Evolutionary conservation across 495 filamentous ascomycete species (phyloP).

Genomic region (Hypoxylon crocopeplum): DNA sequence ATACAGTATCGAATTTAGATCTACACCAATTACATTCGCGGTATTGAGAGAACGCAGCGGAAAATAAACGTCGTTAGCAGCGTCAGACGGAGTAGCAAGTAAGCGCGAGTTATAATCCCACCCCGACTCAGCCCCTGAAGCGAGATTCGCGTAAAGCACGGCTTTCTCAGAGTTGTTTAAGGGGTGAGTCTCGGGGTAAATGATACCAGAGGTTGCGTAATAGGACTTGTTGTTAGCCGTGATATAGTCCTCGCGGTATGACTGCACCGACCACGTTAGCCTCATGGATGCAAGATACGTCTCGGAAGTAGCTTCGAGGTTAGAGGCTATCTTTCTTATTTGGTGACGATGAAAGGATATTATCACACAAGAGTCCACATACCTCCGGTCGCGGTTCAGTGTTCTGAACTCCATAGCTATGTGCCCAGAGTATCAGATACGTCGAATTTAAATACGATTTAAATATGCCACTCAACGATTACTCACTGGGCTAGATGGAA

Average conservation of each 20-base stretch:
- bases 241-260: conserved; percentile 55
- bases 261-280: conserved; percentile 28
- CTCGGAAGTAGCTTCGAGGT: neutral
- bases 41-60: conserved; percentile 57
- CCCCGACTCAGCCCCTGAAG: conserved; percentile 57
- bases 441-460: neutral
- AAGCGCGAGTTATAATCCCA: conserved; percentile 55
- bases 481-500: conserved; percentile 52
- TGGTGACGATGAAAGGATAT: neutral
- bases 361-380: neutral
- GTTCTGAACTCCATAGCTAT: conserved; percentile 54
- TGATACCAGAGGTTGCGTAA: conserved; percentile 52
- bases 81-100: conserved; percentile 51
- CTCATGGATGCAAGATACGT: neutral
- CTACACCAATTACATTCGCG: conserved; percentile 49
- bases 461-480: neutral
- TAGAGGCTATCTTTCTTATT: too few relatives aligned
- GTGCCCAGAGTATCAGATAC: neutral
- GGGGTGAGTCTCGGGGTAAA: conserved; percentile 51
- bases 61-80: conserved; percentile 56
- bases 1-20: conserved; percentile 60
- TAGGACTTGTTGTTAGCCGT: conserved; percentile 56
- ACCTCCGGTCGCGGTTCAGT: conserved; percentile 57
- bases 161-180: conserved; percentile 50
- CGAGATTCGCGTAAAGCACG: conserved; percentile 53